phyloP scores from a whole-genome alignment of 805 yeast species.

The Nakazawaea wickerhamii region DNA sequence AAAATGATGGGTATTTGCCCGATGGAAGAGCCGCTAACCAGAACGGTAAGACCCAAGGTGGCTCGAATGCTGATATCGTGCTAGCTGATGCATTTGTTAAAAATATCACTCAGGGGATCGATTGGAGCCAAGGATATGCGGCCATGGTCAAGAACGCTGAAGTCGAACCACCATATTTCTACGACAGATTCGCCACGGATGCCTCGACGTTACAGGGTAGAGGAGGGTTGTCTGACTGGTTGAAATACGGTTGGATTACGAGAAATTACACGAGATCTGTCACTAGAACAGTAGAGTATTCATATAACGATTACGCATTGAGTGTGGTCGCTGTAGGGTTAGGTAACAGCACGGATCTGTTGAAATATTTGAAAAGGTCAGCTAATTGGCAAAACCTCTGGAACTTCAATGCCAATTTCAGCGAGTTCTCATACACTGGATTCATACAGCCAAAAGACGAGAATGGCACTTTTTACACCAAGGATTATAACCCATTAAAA shows the following conservation, averaged over 20 bases:
- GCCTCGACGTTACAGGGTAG: slow-evolving; percentile 29
- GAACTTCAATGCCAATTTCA: slow-evolving; percentile 24
- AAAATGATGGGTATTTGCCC: slow-evolving; percentile 31
- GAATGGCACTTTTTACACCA: slow-evolving; percentile 24
- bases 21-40: slow-evolving; percentile 33
- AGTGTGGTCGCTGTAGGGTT: slow-evolving; percentile 29
- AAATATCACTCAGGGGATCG: slow-evolving; percentile 19
- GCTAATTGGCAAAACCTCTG: slow-evolving; percentile 32
- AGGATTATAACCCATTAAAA: slow-evolving; percentile 25
- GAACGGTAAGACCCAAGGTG: slow-evolving; percentile 34
- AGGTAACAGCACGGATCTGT: slow-evolving; percentile 19
- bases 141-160: slow-evolving; percentile 33
- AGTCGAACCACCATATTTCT: slow-evolving; percentile 25
- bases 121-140: slow-evolving; percentile 27
- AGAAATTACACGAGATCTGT: slow-evolving; percentile 28
- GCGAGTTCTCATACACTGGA: slow-evolving; percentile 22
- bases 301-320: slow-evolving; percentile 31
- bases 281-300: slow-evolving; percentile 32
- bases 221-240: slow-evolving; percentile 32
- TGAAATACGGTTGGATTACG: slow-evolving; percentile 27
- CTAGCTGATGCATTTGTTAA: slow-evolving; percentile 32
- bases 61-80: slow-evolving; percentile 31
- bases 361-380: slow-evolving; percentile 27
- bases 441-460: slow-evolving; percentile 29
- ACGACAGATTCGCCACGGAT: slow-evolving; percentile 25